These are phyloP conservation scores for Aspergillus fructus DNA, from an alignment of 2,329 filamentous ascomycete genomes.

Conservation along the genomic window DNA sequence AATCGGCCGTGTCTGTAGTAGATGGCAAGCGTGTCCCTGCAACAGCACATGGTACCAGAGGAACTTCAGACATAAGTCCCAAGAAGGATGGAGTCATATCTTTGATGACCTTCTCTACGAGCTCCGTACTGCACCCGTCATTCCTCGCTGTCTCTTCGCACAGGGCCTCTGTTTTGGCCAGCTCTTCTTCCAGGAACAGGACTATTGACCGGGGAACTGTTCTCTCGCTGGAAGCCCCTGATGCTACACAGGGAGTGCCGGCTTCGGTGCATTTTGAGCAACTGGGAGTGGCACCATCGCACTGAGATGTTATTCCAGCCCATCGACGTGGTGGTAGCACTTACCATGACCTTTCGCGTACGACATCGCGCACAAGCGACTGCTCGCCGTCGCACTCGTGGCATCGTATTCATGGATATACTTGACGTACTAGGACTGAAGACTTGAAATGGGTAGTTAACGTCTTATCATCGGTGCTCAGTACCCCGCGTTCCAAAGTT, in stretches of 20 bases:
- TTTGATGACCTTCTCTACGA: not conserved
- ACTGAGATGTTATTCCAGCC: not conserved
- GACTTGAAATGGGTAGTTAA: too few relatives aligned
- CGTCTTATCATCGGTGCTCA: too few relatives aligned
- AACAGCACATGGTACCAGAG: too few relatives aligned
- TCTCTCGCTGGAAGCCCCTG: not conserved
- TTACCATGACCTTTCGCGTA: not conserved
- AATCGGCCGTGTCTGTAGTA: not conserved
- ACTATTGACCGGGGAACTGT: not conserved
- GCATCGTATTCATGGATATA: too few relatives aligned
- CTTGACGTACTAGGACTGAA: too few relatives aligned
- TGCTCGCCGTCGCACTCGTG: too few relatives aligned
- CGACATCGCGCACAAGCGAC: not conserved
- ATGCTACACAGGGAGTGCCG: not conserved
- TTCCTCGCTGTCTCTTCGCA: not conserved
- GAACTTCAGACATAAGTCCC: not conserved
- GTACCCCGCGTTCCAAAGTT: too few relatives aligned
- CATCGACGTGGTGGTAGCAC: not conserved
- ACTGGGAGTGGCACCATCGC: not conserved
- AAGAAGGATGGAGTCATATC: not conserved
- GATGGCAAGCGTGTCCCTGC: too few relatives aligned
- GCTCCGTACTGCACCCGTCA: too few relatives aligned
- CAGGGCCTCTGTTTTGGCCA: not conserved
- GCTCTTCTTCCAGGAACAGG: not conserved
- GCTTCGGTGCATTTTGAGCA: not conserved